Evolutionary conservation across 2,329 filamentous ascomycete species (phyloP).

Genomic region (Cytospora piceicola): DNA sequence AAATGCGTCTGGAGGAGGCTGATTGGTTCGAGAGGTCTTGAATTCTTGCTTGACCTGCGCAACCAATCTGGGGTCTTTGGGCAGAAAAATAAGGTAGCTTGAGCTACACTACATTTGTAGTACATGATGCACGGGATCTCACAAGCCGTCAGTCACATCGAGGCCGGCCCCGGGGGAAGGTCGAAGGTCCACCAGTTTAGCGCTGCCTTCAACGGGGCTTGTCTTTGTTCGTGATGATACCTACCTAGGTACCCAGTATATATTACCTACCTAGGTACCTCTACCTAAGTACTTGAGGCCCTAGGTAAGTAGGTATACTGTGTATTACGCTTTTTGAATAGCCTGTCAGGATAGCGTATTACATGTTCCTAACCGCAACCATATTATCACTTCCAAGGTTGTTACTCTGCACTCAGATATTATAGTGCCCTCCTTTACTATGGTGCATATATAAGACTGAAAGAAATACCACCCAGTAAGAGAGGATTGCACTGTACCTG

Average conservation of each 20-base stretch:
- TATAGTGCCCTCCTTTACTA: too few species aligned
- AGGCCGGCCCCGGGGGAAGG: background rate
- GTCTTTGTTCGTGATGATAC: background rate
- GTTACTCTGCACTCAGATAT: too few species aligned
- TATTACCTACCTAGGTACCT: too few species aligned
- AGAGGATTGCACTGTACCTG: too few species aligned
- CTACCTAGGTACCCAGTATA: too few species aligned
- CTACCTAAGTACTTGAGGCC: too few species aligned
- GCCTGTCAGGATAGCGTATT: background rate
- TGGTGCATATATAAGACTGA: too few species aligned
- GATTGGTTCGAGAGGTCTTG: constrained; percentile 6
- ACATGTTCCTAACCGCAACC: too few species aligned
- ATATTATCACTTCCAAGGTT: too few species aligned
- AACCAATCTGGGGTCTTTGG: constrained; percentile 19
- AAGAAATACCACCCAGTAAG: too few species aligned
- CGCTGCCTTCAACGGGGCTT: constrained; percentile 15
- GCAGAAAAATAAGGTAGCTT: constrained; percentile 15
- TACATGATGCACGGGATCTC: constrained; percentile 16
- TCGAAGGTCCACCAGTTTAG: constrained; percentile 13
- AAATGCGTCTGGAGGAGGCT: constrained; percentile 8
- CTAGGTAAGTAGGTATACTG: too few species aligned
- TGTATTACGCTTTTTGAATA: background rate
- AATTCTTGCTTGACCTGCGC: constrained; percentile 13
- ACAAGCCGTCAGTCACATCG: constrained; percentile 5
- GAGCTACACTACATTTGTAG: background rate